Evolutionary conservation across 371 early-diverging fungal genomes (phyloP).

Genomic region (Apophysomyces sp.): DNA sequence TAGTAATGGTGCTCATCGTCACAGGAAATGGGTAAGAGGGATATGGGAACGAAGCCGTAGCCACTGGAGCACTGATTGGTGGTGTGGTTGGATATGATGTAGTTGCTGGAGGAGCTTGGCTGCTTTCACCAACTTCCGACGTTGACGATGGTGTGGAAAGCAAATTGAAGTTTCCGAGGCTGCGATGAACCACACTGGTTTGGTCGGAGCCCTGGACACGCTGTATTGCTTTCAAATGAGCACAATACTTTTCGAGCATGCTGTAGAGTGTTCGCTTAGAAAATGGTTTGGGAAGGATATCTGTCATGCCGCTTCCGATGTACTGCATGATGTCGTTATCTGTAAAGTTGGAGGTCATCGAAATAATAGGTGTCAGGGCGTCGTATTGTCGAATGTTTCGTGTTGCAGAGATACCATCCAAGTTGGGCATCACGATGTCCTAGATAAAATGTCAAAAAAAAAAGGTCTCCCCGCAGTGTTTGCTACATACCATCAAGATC

Average conservation of each 20-base stretch:
- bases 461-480: background rate
- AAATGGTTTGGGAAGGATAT: conserved; percentile 81
- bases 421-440: conserved; percentile 77
- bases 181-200: background rate
- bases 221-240: conserved; percentile 48
- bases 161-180: background rate
- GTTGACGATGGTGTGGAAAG: background rate
- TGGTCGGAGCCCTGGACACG: conserved; percentile 15
- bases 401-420: conserved; percentile 77
- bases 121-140: background rate
- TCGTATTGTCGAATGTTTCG: conserved; percentile 76
- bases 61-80: background rate
- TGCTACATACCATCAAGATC: conserved; percentile 67
- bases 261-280: conserved; percentile 50
- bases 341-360: conserved; percentile 78
- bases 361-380: conserved; percentile 71
- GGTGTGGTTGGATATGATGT: background rate
- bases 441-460: conserved; percentile 14
- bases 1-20: conserved; percentile 30
- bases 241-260: conserved; percentile 66
- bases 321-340: conserved; percentile 70
- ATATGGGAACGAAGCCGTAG: conserved; percentile 16
- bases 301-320: conserved; percentile 79
- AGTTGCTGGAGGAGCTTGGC: background rate
- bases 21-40: conserved; percentile 33